Percentiles rank a stretch among this genome's conserved stretches.
Conservation (phyloP, 2,329 filamentous ascomycete species). For the Lecanoromycetidae sp. region DNA sequence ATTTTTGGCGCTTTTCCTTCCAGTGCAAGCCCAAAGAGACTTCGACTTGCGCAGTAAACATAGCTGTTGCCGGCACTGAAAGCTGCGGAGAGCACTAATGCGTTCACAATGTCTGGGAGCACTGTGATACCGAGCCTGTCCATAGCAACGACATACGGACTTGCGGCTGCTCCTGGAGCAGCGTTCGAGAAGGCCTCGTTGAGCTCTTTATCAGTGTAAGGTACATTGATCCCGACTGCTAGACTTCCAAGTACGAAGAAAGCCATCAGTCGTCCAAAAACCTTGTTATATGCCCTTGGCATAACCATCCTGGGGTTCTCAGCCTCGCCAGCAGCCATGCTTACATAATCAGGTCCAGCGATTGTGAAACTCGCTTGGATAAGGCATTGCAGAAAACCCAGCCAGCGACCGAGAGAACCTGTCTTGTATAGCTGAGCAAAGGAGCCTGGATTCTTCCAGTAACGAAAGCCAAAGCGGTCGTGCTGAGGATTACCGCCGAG, state of each 20-base stretch:
- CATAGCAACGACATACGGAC: constrained; percentile 55
- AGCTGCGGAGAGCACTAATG: constrained; percentile 50
- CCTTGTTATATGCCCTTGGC: constrained; percentile 63
- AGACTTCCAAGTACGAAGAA: constrained; percentile 69
- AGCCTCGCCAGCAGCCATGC: constrained; percentile 54
- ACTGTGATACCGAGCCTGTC: constrained; percentile 45
- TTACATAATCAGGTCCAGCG: constrained; percentile 55
- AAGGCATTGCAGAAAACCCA: constrained; percentile 65
- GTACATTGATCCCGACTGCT: constrained; percentile 58
- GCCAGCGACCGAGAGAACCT: constrained; percentile 56
- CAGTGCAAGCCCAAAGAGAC: constrained; percentile 49
- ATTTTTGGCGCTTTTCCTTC: constrained; percentile 49
- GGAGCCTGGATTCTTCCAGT: constrained; percentile 54
- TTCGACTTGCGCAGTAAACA: constrained; percentile 50
- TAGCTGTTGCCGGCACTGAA: constrained; percentile 51
- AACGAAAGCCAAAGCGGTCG: constrained; percentile 62
- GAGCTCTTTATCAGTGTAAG: constrained; percentile 54
- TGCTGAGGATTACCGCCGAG: constrained; percentile 65
- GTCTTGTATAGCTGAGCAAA: constrained; percentile 55
- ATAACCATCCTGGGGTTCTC: constrained; percentile 58
- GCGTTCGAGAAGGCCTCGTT: constrained; percentile 46
- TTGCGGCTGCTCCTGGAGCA: constrained; percentile 55
- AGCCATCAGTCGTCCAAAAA: constrained; percentile 63
- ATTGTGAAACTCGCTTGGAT: constrained; percentile 60
- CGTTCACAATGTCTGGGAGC: constrained; percentile 54